Base-by-base conservation (phyloP, 306 rosid species). In the Senna tora region DNA sequence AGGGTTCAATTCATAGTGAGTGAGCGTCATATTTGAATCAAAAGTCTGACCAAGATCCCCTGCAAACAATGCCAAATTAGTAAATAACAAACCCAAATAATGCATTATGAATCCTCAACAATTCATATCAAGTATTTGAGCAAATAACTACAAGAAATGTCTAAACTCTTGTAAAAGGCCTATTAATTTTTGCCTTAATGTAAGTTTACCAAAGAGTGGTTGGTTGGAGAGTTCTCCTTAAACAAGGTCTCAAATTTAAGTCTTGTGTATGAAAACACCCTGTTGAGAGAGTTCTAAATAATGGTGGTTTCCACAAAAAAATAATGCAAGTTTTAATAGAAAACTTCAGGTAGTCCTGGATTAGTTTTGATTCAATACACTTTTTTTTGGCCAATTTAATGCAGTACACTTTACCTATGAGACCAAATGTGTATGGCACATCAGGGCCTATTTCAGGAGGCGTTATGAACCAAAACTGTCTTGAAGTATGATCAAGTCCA, bases 1-100 rank as follows among this genome's bases (percentile, higher is more conserved):
- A 33, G 90, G 91, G 58, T 77, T 91, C 53, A 11, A 12, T 75
- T 89, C 92, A 53, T 91, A 94, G 76, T 91, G 98, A 62, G 90
- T 60, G 43, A 94, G 94, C 0, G 96, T 91, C 68, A 0, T 77
- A 52, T 89, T 91, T 28, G 98, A 91, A 86, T 89, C 97, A 79
- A 38, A 91, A 50, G 72, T 94, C 87, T 94, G 98, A 68, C 98
- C 97, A 71, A 94, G 89, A 80, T 91, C 96, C 85, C 98, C 96
- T 85, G 77, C 73, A 77, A 52, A 77, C 22, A 50, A 79, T 39
- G 62, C 42, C 53, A 39, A 19, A 45, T 39, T 25, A 75, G 17
- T 62, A 75, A 33, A 6, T 22, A 41, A 39, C 62, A 76, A 71
- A 52, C 34, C 65, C 41, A 17, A 47, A 36, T 36, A 5, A 36